Evolutionary conservation across 2,329 filamentous ascomycete species (phyloP), one percentile per base, ranked within the genome.

Genomic region (Sordariomycetes sp.): DNA sequence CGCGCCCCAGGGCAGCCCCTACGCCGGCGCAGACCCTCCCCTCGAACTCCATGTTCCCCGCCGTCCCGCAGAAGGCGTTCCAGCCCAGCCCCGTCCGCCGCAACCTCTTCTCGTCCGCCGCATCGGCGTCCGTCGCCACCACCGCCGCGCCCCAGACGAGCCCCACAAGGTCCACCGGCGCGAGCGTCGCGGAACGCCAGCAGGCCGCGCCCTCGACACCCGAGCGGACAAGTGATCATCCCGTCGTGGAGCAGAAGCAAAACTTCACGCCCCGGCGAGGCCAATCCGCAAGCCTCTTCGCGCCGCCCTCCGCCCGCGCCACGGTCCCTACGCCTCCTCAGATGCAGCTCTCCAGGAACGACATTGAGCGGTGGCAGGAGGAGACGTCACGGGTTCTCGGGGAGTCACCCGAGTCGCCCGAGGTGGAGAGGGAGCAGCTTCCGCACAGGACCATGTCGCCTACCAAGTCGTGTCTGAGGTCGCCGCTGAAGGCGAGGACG

Each of bases 401-500:
- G 10, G 35, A 45, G 24, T 56, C 34, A 34, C 20, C 36, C 13
- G 36, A 54, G 13, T n/a, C 20, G 13, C 35, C 50, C 56, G 12
- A 25, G 48, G 13, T 55, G 2, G 12, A 55, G 15, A 52, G 57
- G 48, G 56, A 56, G 50, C 57, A 57, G 10, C 75, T 76, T 2
- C 68, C 76, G 13, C 71, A 75, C 55, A 75, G 72, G 59, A 71
- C 74, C n/a, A 74, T 75, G 4, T 82, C 79, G 1, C 80, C 80
- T 0, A 71, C 67, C 10, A 84, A 83, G 63, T 83, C 80, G 1
- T 78, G 74, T 61, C 67, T 84, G 25, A 75, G 80, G 20, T 81
- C 80, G 3, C 78, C 79, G 0, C 64, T 80, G 20, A 84, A 83
- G 62, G 75, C 77, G 3, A 80, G 75, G 60, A 82, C 78, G 2